Base-by-base conservation (phyloP, 164 flowering plant genomes). In the Berberis thunbergii region DNA sequence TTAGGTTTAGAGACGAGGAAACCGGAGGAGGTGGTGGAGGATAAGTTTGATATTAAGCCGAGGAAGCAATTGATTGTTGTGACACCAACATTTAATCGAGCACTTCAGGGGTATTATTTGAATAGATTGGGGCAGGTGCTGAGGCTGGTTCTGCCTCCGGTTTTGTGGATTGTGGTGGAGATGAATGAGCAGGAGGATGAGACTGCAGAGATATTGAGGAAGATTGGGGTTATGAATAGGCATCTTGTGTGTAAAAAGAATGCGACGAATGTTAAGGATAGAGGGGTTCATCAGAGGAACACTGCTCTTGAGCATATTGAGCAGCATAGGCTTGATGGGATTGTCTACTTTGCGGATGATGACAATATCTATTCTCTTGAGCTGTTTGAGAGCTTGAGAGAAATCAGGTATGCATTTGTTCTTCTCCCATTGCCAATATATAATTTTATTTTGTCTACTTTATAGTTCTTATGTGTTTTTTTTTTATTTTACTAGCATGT, bases 121-220 rank as follows among this genome's bases (percentile, higher is more conserved):
- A 82, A 78, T 55, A 75, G 98, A 49, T 58, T 94, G 66, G 83
- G 82, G 26, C 91, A 91, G 70, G 71, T 74, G 49, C 74, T 94
- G 55, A 74, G 80, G 75, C 77, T 86, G 6, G 91, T 88, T 46
- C 77, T 69, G 49, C 86, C 89, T n/a, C 97, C 98, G 44, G 43
- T 94, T 41, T 66, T 91, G 69, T 94, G 98, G 98, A 83, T 94
- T 59, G 95, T 94, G 71, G 98, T 94, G 76, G 98, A 94, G 76
- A 77, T 76, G 85, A 68, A 74, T 7, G 49, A 76, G 2, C 84
- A 79, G 1, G 81, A 95, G 8, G 46, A 64, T 68, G 96, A 89
- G 70, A 87, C 97, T 1, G 85, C 96, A 0, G 91, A 81, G 63
- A 67, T 89, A 6, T 61, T 94, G 78, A 81, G 93, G 83, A 80